Evolutionary conservation across 495 filamentous ascomycete species (phyloP).

Genomic region (Mytilinidion resinicola): DNA sequence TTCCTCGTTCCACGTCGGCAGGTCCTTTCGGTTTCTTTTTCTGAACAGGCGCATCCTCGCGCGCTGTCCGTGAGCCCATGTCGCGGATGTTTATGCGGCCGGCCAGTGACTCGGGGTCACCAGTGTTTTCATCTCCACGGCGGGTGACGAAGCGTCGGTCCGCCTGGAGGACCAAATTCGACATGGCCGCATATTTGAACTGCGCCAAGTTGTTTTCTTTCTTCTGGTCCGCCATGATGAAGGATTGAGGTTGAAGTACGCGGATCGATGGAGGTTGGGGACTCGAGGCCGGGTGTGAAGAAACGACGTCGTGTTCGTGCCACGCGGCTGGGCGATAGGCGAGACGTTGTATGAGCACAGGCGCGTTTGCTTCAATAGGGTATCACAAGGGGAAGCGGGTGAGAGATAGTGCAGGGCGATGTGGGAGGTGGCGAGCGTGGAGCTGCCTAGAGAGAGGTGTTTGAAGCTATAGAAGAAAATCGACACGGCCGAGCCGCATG

Average conservation of each 20-base stretch:
- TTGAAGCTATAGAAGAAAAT: too few species aligned
- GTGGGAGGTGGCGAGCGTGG: too few species aligned
- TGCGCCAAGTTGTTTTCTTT: slow-evolving; percentile 75
- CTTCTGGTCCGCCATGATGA: slow-evolving; percentile 64
- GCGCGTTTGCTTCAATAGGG: too few species aligned
- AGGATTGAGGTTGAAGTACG: not conserved
- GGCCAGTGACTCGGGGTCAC: slow-evolving; percentile 94
- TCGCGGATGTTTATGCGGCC: slow-evolving; percentile 87
- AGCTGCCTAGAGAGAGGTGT: too few species aligned
- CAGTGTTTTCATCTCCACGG: slow-evolving; percentile 87
- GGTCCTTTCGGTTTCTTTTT: slow-evolving; percentile 64
- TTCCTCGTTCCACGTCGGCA: slow-evolving; percentile 65
- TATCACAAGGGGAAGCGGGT: too few species aligned
- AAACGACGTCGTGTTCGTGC: too few species aligned
- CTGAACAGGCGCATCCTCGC: slow-evolving; percentile 72
- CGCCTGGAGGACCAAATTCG: slow-evolving; percentile 99
- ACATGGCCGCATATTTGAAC: slow-evolving; percentile 99
- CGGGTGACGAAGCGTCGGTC: slow-evolving; percentile 92
- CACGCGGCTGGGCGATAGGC: too few species aligned
- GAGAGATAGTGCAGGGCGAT: too few species aligned
- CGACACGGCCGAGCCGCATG: too few species aligned
- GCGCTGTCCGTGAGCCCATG: slow-evolving; percentile 80
- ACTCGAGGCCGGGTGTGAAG: too few species aligned
- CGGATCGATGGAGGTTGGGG: not conserved
- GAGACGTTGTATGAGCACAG: too few species aligned